phyloP scores from a whole-genome alignment of 1,284 basidiomycete genomes.

The Phellopilus nigrolimitatus region DNA sequence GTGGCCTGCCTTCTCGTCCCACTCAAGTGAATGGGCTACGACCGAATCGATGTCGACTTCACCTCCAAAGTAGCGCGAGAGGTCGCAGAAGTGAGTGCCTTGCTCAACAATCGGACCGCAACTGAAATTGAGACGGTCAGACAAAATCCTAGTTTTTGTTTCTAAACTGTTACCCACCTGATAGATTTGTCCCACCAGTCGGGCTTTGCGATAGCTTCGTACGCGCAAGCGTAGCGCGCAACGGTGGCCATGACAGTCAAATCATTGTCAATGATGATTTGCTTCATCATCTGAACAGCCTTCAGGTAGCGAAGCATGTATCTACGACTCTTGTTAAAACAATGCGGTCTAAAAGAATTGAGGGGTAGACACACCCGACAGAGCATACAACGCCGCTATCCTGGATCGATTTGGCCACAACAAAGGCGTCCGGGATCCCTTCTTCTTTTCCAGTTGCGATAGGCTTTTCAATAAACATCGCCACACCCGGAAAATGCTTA shows the following conservation, averaged over 20 bases:
- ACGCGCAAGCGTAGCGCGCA: conserved; percentile 93
- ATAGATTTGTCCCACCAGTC: conserved; percentile 99
- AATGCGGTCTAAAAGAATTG: background rate
- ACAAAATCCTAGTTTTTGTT: background rate
- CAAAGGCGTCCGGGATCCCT: conserved; percentile 64
- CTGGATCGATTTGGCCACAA: conserved; percentile 63
- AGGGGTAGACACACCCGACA: conserved; percentile 61
- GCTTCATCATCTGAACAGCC: conserved; percentile 97
- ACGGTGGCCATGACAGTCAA: conserved; percentile 97
- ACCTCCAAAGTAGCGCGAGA: conserved; percentile 96
- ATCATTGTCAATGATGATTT: conserved; percentile 91
- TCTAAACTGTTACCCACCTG: conserved; percentile 41
- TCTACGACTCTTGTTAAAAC: conserved; percentile 31
- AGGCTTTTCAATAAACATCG: conserved; percentile 96
- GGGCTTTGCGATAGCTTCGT: conserved; percentile 83
- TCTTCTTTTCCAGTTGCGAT: conserved; percentile 77
- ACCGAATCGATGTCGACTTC: conserved; percentile 89
- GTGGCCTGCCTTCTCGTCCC: conserved; percentile 85
- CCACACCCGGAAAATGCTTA: conserved; percentile 83
- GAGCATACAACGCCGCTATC: conserved; percentile 78
- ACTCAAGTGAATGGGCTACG: conserved; percentile 83
- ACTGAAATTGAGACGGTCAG: conserved; percentile 33
- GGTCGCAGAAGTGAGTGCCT: conserved; percentile 88
- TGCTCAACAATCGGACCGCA: conserved; percentile 94
- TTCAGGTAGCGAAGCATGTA: conserved; percentile 93